Evolutionary conservation across 352 stramenopile genomes (phyloP).

Genomic region (Pythium monospermum): DNA sequence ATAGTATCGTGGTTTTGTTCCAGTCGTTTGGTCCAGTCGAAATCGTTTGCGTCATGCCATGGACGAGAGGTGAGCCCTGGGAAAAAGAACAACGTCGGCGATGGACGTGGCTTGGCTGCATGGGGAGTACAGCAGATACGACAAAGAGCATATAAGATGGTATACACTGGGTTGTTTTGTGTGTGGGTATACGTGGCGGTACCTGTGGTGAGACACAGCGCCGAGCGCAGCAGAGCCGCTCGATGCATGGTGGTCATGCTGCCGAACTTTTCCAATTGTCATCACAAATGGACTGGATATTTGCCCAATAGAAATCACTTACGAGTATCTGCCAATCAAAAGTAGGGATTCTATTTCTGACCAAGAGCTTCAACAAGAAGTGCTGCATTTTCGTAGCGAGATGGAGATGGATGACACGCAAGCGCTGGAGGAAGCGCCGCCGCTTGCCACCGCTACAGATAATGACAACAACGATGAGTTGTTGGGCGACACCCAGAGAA

Average conservation of each 20-base stretch:
- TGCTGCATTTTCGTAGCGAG: too few species aligned
- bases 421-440: too few species aligned
- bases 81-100: slow-evolving; percentile 79
- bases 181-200: background rate
- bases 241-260: slow-evolving; percentile 35
- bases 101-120: slow-evolving; percentile 65
- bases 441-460: too few species aligned
- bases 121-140: background rate
- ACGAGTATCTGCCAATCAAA: too few species aligned
- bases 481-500: too few species aligned
- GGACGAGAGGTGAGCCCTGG: slow-evolving; percentile 54
- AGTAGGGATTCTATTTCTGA: too few species aligned
- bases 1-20: slow-evolving; percentile 58
- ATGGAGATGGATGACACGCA: too few species aligned
- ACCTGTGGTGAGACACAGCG: slow-evolving; percentile 76
- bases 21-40: slow-evolving; percentile 48
- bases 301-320: too few species aligned
- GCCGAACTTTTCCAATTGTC: too few species aligned
- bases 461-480: too few species aligned
- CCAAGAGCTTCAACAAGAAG: too few species aligned
- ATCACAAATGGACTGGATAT: too few species aligned
- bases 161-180: background rate
- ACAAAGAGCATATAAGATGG: background rate
- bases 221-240: slow-evolving; percentile 64
- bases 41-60: slow-evolving; percentile 58